Evolutionary conservation across 129 eudicot species (phyloP), one percentile per base, ranked within the genome.

Genomic region (Helichrysum umbraculigerum): DNA sequence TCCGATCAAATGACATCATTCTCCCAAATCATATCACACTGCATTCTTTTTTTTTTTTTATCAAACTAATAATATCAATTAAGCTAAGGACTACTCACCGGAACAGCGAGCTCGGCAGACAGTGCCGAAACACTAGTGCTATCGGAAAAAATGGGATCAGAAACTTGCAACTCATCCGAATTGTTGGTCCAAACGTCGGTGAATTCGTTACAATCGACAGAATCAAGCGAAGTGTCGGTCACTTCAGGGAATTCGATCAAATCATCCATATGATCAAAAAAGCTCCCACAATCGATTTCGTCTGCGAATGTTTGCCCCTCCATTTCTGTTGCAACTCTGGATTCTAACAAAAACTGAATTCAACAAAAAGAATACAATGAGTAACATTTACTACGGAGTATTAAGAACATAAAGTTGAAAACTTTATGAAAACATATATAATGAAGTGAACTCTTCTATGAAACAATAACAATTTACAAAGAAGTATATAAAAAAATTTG

Each of bases 211-310:
- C 89, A 83, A 59, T 76, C 73, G 20, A 72, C 70, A 7, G 78
- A 41, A 66, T 76, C 63, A 50, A 84, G 73, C 2, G 79, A 76
- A 35, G 80, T 60, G 71, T 87, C 95, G 66, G 74, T 83, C 0
- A 87, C 97, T 0, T 84, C 71, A 52, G 97, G 92, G 35, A 87
- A 91, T 19, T 91, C 95, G 41, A 88, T 81, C 75, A 91, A 84
- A 68, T 88, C 97, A 21, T 91, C 97, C n/a, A 90, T 86, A 73
- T 83, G 92, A 57, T 90, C 92, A 56, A 88, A 88, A 78, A 85
- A 88, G 84, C 84, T 87, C 39, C 85, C 83, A 72, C 92, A 88
- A 76, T 88, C 98, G 5, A 86, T 68, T 21, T 94, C 98, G 4
- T 94, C 98, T 10, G 63, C 73, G 76, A 84, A 82, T 41, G 81